A percentile compares a stretch with the other conserved stretches of the same genome.
phyloP scores from a whole-genome alignment of 768 basidiomycete genomes.

The Bullera alba region DNA sequence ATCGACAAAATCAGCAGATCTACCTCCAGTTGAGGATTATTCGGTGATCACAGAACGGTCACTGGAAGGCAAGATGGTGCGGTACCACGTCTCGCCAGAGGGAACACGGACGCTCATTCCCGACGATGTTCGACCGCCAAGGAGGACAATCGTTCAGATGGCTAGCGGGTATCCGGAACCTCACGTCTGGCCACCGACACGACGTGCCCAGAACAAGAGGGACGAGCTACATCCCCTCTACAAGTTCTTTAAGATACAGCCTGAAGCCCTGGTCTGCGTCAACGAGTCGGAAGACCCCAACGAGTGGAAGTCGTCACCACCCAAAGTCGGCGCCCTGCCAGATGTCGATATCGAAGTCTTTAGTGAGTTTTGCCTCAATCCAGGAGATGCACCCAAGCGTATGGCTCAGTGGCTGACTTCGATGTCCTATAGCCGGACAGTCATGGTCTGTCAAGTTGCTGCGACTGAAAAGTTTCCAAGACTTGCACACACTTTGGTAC shows the following conservation, averaged over 20 bases:
- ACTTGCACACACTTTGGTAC: slow-evolving; percentile 94
- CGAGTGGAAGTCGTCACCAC: slow-evolving; percentile 2
- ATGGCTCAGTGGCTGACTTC: slow-evolving; percentile 4
- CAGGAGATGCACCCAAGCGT: not conserved
- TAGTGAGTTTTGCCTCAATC: not conserved
- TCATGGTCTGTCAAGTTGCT: slow-evolving; percentile 82
- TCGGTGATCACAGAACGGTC: not conserved
- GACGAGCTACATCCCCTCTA: slow-evolving; percentile 34
- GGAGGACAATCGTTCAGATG: slow-evolving; percentile 13
- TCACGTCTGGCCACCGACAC: slow-evolving; percentile 21
- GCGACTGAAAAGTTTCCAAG: slow-evolving; percentile 80
- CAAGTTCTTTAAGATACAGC: slow-evolving; percentile 41
- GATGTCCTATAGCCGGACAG: slow-evolving; percentile 56
- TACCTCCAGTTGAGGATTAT: not conserved
- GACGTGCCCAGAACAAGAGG: slow-evolving; percentile 3
- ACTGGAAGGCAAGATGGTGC: not conserved
- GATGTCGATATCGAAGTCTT: slow-evolving; percentile 15
- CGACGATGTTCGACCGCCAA: slow-evolving; percentile 30
- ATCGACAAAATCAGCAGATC: not conserved
- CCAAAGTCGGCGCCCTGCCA: not conserved
- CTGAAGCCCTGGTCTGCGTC: slow-evolving; percentile 7
- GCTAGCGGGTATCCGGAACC: slow-evolving; percentile 32
- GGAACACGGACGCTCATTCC: slow-evolving; percentile 32
- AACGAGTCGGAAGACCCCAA: too few species aligned
- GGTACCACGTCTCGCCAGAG: too few species aligned